A percentile compares a stretch with the other conserved stretches of the same genome.
Evolutionary conservation across 2,329 filamentous ascomycete species (phyloP).

Genomic region (Venturia asperata): DNA sequence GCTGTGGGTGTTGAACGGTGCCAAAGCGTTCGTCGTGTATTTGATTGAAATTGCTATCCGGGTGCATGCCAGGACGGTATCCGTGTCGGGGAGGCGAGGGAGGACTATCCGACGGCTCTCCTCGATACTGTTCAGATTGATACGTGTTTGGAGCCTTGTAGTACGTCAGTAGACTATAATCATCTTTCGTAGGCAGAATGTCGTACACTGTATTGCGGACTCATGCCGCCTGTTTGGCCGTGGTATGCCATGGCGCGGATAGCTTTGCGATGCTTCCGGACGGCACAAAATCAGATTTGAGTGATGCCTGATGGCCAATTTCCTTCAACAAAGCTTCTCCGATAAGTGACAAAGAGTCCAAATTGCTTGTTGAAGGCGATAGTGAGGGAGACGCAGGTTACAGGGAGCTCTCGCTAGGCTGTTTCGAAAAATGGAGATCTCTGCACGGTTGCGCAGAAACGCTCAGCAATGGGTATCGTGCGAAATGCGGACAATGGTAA

Average conservation of each 20-base stretch:
- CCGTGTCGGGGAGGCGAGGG: conserved; percentile 32
- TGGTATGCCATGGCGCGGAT: background rate
- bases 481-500: background rate
- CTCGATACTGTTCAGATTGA: background rate
- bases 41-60: conserved; percentile 24
- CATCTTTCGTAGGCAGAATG: background rate
- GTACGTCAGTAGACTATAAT: background rate
- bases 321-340: background rate
- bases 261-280: background rate
- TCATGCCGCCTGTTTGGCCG: background rate
- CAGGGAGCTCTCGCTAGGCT: background rate
- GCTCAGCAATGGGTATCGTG: background rate
- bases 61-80: conserved; percentile 26
- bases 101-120: conserved; percentile 21
- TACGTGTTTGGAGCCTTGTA: background rate
- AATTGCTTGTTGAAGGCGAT: background rate
- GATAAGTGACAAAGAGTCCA: background rate
- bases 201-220: conserved; percentile 3
- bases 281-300: background rate
- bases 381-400: background rate
- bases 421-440: background rate
- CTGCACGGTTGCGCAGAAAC: background rate
- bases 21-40: conserved; percentile 26
- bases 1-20: conserved; percentile 12
- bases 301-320: background rate